Evolutionary conservation across 208 protist species (phyloP).

Genomic region (Naegleria lovaniensis): DNA sequence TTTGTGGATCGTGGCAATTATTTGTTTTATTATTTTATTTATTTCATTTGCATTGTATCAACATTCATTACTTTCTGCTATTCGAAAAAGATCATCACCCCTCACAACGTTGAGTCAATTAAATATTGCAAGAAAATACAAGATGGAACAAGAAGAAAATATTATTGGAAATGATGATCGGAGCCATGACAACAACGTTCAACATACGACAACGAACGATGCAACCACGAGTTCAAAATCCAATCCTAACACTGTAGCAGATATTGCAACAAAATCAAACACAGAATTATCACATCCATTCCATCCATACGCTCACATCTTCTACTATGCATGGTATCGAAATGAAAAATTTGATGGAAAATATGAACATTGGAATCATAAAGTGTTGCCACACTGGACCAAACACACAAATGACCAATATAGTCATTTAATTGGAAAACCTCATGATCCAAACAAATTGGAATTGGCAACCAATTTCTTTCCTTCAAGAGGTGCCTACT

Average conservation of each 20-base stretch:
- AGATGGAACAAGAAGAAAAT: neutral
- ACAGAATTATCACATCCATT: neutral
- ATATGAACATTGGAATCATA: conserved; percentile 46
- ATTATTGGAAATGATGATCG: neutral
- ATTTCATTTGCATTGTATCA: neutral
- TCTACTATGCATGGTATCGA: conserved; percentile 39
- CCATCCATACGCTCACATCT: neutral
- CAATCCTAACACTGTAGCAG: neutral
- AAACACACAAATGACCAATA: neutral
- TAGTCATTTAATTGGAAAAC: neutral
- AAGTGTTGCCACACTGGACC: conserved; percentile 35
- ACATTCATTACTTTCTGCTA: neutral
- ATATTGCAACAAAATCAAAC: neutral
- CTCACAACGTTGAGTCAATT: no score
- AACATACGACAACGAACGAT: neutral
- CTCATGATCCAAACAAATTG: neutral
- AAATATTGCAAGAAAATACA: neutral
- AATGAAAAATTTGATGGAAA: conserved; percentile 17
- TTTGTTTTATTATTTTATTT: neutral
- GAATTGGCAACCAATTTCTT: conserved; percentile 41
- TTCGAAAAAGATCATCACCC: neutral
- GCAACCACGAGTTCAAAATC: no score
- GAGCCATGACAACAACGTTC: neutral
- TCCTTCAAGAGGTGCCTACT: conserved; percentile 37
- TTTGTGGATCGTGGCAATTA: neutral